Percentiles rank a stretch among this genome's conserved stretches.
phyloP scores from a whole-genome alignment of 169 alveolate species.

The Eimeria necatrix region DNA sequence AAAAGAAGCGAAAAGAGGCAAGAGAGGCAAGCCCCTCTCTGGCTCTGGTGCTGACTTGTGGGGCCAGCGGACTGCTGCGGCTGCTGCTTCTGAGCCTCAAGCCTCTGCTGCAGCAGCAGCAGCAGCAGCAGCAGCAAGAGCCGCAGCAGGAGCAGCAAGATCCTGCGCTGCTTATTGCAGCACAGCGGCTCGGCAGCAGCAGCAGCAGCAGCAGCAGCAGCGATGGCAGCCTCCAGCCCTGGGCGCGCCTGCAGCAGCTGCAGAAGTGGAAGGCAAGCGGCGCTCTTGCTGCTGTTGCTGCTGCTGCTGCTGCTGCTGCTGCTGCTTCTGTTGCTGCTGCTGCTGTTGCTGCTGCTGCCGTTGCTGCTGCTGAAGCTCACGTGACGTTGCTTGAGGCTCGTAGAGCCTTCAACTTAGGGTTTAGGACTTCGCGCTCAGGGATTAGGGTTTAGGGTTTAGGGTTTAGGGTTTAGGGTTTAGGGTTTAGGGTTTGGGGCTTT shows the following conservation, averaged over 20 bases:
- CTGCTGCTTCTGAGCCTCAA: constrained; percentile 11
- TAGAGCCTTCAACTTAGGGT: no score
- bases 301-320: not conserved
- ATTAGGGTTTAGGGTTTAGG: not conserved
- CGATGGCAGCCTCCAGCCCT: not conserved
- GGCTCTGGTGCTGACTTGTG: not conserved
- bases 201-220: not conserved
- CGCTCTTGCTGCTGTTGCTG: not conserved
- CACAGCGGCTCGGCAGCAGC: not conserved
- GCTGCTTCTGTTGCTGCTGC: not conserved
- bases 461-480: not conserved
- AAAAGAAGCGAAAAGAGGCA: not conserved
- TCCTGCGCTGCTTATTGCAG: not conserved
- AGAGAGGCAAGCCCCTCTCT: not conserved
- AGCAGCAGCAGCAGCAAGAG: not conserved
- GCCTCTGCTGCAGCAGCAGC: not conserved
- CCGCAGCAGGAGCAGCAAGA: not conserved
- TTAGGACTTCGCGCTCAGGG: no score
- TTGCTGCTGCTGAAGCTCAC: no score
- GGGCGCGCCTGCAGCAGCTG: constrained; percentile 1
- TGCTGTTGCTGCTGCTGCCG: no score
- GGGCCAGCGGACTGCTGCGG: constrained; percentile 3
- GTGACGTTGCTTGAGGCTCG: no score
- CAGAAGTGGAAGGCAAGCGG: constrained; percentile 12
- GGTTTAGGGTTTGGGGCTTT: not conserved